These are phyloP conservation scores for Neocucurbitaria cava DNA, from an alignment of 2,329 filamentous ascomycete genomes.

Conservation along the genomic window DNA sequence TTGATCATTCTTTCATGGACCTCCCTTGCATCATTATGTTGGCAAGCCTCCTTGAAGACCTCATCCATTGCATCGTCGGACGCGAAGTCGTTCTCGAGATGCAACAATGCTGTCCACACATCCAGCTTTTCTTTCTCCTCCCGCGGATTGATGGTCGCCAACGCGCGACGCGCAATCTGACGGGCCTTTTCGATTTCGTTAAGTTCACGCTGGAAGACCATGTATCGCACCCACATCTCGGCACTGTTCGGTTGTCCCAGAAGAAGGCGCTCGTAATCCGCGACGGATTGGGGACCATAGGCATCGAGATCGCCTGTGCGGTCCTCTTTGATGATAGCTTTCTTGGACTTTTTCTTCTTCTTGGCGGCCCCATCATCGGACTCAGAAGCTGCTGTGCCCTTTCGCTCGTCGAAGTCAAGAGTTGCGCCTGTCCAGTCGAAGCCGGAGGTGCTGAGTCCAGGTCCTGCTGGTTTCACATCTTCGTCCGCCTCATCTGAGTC, in stretches of 20 bases:
- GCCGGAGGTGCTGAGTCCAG: conserved; percentile 73
- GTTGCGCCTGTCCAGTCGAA: conserved; percentile 86
- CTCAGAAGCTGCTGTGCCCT: conserved; percentile 60
- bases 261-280: conserved; percentile 92
- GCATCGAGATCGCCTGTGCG: conserved; percentile 90
- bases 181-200: conserved; percentile 88
- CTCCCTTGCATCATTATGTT: conserved; percentile 91
- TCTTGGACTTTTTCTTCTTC: conserved; percentile 75
- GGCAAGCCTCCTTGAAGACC: conserved; percentile 89
- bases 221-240: conserved; percentile 92
- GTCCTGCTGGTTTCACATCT: conserved; percentile 33
- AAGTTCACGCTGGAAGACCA: conserved; percentile 96
- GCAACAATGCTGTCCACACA: conserved; percentile 92
- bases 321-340: conserved; percentile 81
- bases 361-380: conserved; percentile 58
- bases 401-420: conserved; percentile 60
- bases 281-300: conserved; percentile 85
- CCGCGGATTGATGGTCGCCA: conserved; percentile 88
- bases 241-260: conserved; percentile 94
- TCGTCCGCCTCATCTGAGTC: conserved; percentile 45
- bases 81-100: conserved; percentile 91
- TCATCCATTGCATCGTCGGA: conserved; percentile 82
- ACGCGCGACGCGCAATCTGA: conserved; percentile 86
- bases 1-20: conserved; percentile 88
- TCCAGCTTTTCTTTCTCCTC: conserved; percentile 94